Percentiles rank a stretch among this genome's conserved stretches.
These are phyloP conservation scores for Lachnellula subtilissima DNA, from an alignment of 2,329 filamentous ascomycete species.

Conservation along the genomic window DNA sequence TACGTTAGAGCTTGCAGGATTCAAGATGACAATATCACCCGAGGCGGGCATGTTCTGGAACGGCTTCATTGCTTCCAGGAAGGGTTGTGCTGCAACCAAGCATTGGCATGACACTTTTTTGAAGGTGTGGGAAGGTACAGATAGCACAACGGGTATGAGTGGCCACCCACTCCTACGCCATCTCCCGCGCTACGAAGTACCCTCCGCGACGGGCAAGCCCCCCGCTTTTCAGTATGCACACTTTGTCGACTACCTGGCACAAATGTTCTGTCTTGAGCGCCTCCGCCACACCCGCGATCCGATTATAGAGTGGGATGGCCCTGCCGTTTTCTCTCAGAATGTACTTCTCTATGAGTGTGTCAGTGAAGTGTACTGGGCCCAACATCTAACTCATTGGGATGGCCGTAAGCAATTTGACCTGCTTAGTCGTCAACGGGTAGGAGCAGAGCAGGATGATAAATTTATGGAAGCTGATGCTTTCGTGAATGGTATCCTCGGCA, in stretches of 20 bases:
- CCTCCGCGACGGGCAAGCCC: background rate
- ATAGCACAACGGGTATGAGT: slow-evolving; percentile 31
- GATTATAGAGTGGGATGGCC: slow-evolving; percentile 9
- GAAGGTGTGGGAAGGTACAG: slow-evolving; percentile 34
- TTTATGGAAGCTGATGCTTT: background rate
- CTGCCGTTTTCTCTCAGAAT: background rate
- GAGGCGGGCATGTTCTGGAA: slow-evolving; percentile 32
- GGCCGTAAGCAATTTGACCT: background rate
- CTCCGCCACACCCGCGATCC: slow-evolving; percentile 19
- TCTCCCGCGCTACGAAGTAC: slow-evolving; percentile 18
- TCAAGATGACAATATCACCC: slow-evolving; percentile 16
- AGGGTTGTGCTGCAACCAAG: slow-evolving; percentile 40
- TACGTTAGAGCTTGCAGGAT: slow-evolving; percentile 33
- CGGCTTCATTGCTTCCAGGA: slow-evolving; percentile 40
- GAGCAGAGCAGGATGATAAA: background rate
- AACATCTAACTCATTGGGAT: background rate
- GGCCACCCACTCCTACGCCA: slow-evolving; percentile 31
- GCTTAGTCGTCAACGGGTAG: background rate
- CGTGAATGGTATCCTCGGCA: background rate
- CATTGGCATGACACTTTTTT: slow-evolving; percentile 38
- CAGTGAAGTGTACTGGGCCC: background rate
- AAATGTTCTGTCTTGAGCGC: background rate
- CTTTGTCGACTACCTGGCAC: background rate
- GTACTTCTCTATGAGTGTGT: background rate
- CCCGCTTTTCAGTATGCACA: background rate